phyloP scores from a whole-genome alignment of 2,329 filamentous ascomycete species.

The Colletotrichum tropicicola region DNA sequence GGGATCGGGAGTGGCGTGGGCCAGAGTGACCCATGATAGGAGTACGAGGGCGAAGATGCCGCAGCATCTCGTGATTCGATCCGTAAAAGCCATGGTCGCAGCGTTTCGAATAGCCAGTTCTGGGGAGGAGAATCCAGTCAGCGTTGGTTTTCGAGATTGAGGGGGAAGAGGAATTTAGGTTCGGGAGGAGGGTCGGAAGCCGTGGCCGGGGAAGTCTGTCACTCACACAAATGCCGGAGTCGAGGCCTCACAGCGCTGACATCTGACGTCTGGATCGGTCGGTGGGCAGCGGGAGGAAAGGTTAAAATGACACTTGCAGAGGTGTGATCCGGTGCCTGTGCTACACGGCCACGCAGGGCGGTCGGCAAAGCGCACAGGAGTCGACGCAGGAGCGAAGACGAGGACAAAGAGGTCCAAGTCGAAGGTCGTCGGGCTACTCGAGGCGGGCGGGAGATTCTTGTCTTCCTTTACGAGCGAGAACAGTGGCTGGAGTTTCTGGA shows the following conservation, averaged over 20 bases:
- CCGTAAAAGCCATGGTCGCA: conserved; percentile 34
- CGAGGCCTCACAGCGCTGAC: conserved; percentile 20
- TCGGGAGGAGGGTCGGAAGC: neutral
- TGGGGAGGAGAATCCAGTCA: conserved; percentile 8
- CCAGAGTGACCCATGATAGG: conserved; percentile 35
- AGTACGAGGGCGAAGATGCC: conserved; percentile 36
- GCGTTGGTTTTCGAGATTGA: neutral
- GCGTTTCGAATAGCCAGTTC: neutral
- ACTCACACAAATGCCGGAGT: conserved; percentile 22
- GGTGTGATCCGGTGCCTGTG: conserved; percentile 9
- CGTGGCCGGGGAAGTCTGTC: neutral
- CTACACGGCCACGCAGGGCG: conserved; percentile 10
- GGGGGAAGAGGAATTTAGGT: neutral
- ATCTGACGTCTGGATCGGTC: conserved; percentile 24
- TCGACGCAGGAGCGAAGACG: conserved; percentile 17
- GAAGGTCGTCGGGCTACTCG: neutral
- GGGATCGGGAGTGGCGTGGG: conserved; percentile 12
- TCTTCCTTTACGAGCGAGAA: neutral
- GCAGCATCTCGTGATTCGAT: conserved; percentile 32
- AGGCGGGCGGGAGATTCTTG: neutral
- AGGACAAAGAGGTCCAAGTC: neutral
- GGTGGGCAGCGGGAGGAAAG: conserved; percentile 12
- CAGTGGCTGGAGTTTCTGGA: neutral
- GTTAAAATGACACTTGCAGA: conserved; percentile 11
- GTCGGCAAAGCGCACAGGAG: conserved; percentile 9